Evolutionary conservation across 805 yeast species (phyloP), one percentile per base, ranked within the genome.

Genomic region (Candida maesae): DNA sequence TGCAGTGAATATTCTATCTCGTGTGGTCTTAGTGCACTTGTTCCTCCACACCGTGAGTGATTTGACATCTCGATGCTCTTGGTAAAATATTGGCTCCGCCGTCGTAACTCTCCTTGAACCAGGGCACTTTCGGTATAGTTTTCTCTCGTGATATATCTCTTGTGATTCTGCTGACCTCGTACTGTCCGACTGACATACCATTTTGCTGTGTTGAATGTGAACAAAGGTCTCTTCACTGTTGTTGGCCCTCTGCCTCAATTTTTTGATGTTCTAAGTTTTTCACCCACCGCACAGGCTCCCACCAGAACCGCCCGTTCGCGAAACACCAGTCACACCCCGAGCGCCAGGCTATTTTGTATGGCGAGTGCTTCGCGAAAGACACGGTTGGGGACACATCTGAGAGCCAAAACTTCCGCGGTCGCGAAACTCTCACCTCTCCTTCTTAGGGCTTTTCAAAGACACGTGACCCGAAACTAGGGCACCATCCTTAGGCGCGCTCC

Each of bases 171-270:
- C n/a, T 23, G 6, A 23, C 19, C n/a, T 15, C 36, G n/a, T 15
- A 5, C 33, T 9, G 31, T 14, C 18, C 19, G 19, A 30, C 5
- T 15, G 38, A 43, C 46, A 34, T 43, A 43, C 46, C 46, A 43
- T 43, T 43, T 43, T 41, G 39, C 35, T 35, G 19, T 41, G 41
- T 41, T 27, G 45, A 36, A 41, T 36, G 45, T 42, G 46, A 35
- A 38, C 46, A 33, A 21, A 28, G 9, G 34, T 20, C 42, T 38
- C 24, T 29, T 28, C 14, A 7, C 28, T 26, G 24, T 14, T 32
- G 36, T 18, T 17, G 26, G 19, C 30, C n/a, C n/a, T 26, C 29
- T 26, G 33, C 37, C 28, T 38, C 40, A 32, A 42, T 37, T 38
- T 42, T 38, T 38, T 28, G 32, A 25, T 38, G 46, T 42, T n/a